Conservation (phyloP, 2,329 filamentous ascomycete species). For the Apiospora pterosperma region DNA sequence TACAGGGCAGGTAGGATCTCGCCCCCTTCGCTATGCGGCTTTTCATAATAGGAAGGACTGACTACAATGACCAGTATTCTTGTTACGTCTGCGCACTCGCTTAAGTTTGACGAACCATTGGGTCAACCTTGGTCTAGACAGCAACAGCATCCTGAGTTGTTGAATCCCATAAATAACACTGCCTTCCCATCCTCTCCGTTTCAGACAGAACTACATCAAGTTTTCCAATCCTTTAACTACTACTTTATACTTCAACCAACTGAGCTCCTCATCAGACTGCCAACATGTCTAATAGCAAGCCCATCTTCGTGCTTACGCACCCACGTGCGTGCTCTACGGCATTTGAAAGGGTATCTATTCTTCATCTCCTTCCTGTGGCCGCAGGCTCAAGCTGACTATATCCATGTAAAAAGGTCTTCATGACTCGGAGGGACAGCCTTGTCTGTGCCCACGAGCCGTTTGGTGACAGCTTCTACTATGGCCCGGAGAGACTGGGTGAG, state of each 20-base stretch:
- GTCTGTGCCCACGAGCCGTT: constrained; percentile 93
- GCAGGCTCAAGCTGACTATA: not conserved
- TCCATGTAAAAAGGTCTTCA: constrained; percentile 69
- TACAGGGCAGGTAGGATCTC: not conserved
- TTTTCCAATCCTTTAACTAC: not conserved
- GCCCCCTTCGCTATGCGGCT: not conserved
- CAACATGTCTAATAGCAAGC: constrained; percentile 67
- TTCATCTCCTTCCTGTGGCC: not conserved
- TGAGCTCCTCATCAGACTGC: not conserved
- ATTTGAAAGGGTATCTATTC: constrained; percentile 74
- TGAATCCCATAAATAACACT: not conserved
- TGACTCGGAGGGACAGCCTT: constrained; percentile 82
- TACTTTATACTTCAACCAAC: not conserved
- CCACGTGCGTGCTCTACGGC: constrained; percentile 94
- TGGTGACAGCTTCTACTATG: constrained; percentile 94
- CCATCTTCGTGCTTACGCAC: constrained; percentile 91
- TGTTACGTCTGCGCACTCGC: not conserved
- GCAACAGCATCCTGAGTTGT: not conserved
- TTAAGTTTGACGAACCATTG: not conserved
- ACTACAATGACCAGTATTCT: not conserved
- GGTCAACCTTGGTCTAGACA: not conserved
- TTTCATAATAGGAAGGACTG: not conserved
- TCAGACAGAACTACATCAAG: not conserved
- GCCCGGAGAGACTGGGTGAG: constrained; percentile 78
- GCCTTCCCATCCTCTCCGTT: not conserved